A percentile compares a stretch with the other conserved stretches of the same genome.
Conservation (phyloP, 768 basidiomycete species). For the Mycena leptocephala region DNA sequence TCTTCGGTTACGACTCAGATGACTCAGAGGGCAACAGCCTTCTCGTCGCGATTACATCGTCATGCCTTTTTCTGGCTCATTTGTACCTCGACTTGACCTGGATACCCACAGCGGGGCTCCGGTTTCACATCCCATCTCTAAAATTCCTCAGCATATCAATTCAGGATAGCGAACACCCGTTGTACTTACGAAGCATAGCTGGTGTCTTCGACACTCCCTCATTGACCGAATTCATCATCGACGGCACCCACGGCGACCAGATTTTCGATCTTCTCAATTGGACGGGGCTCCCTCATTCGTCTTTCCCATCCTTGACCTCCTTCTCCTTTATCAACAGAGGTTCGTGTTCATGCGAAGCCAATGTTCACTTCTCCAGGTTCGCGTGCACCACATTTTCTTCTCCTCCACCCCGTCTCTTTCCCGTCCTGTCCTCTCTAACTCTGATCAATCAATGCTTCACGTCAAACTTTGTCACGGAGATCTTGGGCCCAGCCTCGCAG, state of each 20-base stretch:
- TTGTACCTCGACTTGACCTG: neutral
- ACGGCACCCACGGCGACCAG: neutral
- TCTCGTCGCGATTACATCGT: neutral
- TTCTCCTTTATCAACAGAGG: neutral
- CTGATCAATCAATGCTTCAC: conserved; percentile 2
- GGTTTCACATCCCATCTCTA: neutral
- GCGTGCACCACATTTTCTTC: neutral
- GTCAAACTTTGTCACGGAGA: neutral
- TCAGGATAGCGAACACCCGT: neutral
- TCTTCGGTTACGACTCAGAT: neutral
- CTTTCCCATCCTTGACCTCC: neutral
- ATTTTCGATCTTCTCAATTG: neutral
- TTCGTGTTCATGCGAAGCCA: neutral
- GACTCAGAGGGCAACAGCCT: too few relatives aligned
- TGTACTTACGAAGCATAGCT: too few relatives aligned
- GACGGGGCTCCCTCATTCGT: too few relatives aligned
- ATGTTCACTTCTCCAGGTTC: too few relatives aligned
- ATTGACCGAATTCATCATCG: neutral
- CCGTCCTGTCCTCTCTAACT: conserved; percentile 4
- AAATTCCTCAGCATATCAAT: neutral
- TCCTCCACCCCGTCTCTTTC: neutral
- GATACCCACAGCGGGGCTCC: too few relatives aligned
- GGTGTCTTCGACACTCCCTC: neutral
- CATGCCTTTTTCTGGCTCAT: neutral
- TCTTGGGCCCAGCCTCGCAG: neutral